A percentile compares a stretch with the other conserved stretches of the same genome.
These are phyloP conservation scores for Pisolithus sp. DNA, from an alignment of 768 basidiomycete species.

Conservation along the genomic window DNA sequence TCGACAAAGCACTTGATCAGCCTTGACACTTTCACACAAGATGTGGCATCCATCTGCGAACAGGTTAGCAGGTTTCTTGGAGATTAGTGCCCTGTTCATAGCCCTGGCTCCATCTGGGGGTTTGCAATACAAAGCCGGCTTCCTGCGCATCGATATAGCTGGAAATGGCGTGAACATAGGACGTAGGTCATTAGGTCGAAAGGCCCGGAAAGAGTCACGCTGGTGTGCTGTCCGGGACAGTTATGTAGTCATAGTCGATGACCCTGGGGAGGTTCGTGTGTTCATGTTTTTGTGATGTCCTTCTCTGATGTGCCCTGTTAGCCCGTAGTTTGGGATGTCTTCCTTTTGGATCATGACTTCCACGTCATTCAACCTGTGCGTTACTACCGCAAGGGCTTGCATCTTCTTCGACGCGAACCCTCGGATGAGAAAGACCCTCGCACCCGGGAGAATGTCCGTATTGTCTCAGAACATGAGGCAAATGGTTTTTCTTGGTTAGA, in stretches of 20 bases:
- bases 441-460: slow-evolving; percentile 12
- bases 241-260: slow-evolving; percentile 80
- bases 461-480: slow-evolving; percentile 20
- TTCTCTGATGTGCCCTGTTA: slow-evolving; percentile 23
- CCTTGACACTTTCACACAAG: slow-evolving; percentile 32
- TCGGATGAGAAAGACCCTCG: slow-evolving; percentile 20
- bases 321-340: slow-evolving; percentile 90
- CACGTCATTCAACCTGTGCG: slow-evolving; percentile 84
- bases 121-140: slow-evolving; percentile 87
- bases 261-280: slow-evolving; percentile 70
- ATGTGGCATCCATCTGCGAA: slow-evolving; percentile 96
- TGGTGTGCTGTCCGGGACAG: slow-evolving; percentile 95
- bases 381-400: slow-evolving; percentile 80
- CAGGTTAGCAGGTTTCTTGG: slow-evolving; percentile 83
- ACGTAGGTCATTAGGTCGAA: slow-evolving; percentile 56
- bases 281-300: background rate
- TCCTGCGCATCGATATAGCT: slow-evolving; percentile 52
- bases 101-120: slow-evolving; percentile 75
- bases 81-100: slow-evolving; percentile 85
- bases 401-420: slow-evolving; percentile 45
- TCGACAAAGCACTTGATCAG: slow-evolving; percentile 1
- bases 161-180: slow-evolving; percentile 53
- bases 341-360: slow-evolving; percentile 86
- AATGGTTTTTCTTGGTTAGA: slow-evolving; percentile 39
- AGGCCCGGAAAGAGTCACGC: slow-evolving; percentile 55